phyloP scores from a whole-genome alignment of 2,329 filamentous ascomycete species.

The Boeremia lycopersici region DNA sequence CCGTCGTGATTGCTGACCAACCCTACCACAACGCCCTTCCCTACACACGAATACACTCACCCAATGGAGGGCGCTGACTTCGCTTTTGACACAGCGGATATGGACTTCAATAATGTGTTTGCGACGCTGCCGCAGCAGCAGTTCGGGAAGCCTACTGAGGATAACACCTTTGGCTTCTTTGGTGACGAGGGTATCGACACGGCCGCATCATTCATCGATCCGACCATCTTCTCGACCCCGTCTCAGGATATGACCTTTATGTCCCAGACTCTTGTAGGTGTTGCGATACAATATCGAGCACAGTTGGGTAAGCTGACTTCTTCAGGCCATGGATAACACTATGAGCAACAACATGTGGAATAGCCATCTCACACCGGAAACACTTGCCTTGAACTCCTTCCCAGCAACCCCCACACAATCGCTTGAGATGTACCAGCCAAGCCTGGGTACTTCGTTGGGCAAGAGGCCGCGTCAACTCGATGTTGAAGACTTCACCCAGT shows the following conservation, averaged over 20 bases:
- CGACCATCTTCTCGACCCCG: conserved; percentile 25
- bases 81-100: conserved; percentile 37
- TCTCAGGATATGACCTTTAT: conserved; percentile 33
- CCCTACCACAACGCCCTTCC: conserved; percentile 21
- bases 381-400: conserved; percentile 28
- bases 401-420: conserved; percentile 35
- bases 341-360: conserved; percentile 33
- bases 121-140: conserved; percentile 27
- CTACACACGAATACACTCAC: conserved; percentile 14
- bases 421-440: conserved; percentile 33
- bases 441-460: conserved; percentile 23
- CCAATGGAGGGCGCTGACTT: conserved; percentile 40
- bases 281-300: background rate
- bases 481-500: conserved; percentile 38
- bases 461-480: conserved; percentile 43
- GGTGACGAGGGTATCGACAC: conserved; percentile 46
- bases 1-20: conserved; percentile 29
- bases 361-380: conserved; percentile 30
- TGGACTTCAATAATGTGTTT: conserved; percentile 41
- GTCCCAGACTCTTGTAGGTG: conserved; percentile 39
- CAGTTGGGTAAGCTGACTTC: conserved; percentile 13
- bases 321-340: conserved; percentile 43
- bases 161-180: conserved; percentile 41
- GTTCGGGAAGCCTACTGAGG: conserved; percentile 37
- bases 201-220: conserved; percentile 29